Base-by-base conservation (phyloP, 2,329 filamentous ascomycete genomes). In the Aspergillus sp. region DNA sequence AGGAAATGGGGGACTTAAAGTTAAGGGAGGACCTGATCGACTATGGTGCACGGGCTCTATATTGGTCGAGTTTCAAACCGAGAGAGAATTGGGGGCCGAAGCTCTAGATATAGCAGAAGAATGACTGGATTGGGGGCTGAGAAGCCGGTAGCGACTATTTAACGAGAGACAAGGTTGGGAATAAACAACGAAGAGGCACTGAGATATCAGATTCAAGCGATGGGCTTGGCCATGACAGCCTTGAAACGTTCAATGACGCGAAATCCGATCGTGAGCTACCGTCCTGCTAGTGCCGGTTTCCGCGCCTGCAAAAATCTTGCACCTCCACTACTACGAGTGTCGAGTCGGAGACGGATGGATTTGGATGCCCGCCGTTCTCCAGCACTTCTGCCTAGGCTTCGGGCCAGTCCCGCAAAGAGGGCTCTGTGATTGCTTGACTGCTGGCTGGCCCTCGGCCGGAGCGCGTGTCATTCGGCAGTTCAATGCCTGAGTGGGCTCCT, bases 381-480 rank as follows among this genome's bases (percentile, higher is more conserved):
- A 37, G n/a, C 27, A 37, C 17, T 39, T 9, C 33, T n/a, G 39
- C 33, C 23, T 37, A 33, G n/a, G 11, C 14, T 37, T 24, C 45
- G 35, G 45, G 53, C 35, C n/a, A 40, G 19, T 17, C 44, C 44
- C 37, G 27, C 33, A 15, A 44, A 23, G 17, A 31, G 31, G 27
- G 27, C 23, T 37, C 44, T 57, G 43, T 57, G 55, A 57, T 57
- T 57, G 55, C 37, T 46, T 37, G 23, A 43, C 9, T 24, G 6
- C 15, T 19, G 31, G 37, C 45, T 35, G 44, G 53, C 24, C 50
- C 45, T 51, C 51, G 45, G 45, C 27, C 50, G 51, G 46, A 21
- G 31, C 46, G 56, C 23, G 24, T 57, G 31, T 58, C 24, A 58
- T 58, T 58, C 56, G 56, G 51, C 40, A 51, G 46, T 50, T 51